Evolutionary conservation across 2,329 filamentous ascomycete species (phyloP).

Genomic region (Endoconidiophora laricicola): DNA sequence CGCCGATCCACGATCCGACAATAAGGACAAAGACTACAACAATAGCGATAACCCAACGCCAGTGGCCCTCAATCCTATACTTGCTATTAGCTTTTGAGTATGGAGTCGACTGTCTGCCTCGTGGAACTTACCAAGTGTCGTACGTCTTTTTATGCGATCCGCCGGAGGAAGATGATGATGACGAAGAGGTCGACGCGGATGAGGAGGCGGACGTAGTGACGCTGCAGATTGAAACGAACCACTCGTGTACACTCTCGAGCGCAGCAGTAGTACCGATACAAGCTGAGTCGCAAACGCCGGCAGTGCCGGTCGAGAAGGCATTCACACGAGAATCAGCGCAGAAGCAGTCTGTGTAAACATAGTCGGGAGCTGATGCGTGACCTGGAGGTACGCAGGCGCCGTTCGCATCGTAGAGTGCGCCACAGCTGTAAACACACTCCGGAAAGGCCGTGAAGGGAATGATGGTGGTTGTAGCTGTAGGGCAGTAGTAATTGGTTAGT

Average conservation of each 20-base stretch:
- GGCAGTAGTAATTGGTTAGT: not conserved
- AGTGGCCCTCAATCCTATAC: conserved; percentile 50
- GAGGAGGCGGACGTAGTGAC: conserved; percentile 18
- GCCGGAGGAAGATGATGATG: not conserved
- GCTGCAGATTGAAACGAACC: conserved; percentile 53
- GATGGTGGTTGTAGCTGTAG: conserved; percentile 28
- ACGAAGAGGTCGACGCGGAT: conserved; percentile 13
- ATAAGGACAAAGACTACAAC: conserved; percentile 58
- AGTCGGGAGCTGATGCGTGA: conserved; percentile 24
- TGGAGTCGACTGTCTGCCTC: not conserved
- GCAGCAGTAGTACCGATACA: conserved; percentile 30
- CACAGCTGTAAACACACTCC: conserved; percentile 42
- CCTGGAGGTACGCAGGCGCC: conserved; percentile 48
- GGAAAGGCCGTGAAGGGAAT: conserved; percentile 43
- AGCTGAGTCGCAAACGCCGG: conserved; percentile 43
- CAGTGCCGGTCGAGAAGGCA: conserved; percentile 37
- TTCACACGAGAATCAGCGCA: conserved; percentile 47
- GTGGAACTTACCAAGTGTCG: conserved; percentile 7
- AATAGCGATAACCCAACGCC: conserved; percentile 69
- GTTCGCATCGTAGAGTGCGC: conserved; percentile 51
- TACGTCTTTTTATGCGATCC: conserved; percentile 3
- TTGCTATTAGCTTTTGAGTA: not conserved
- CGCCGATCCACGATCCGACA: conserved; percentile 45
- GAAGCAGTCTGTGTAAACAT: conserved; percentile 54
- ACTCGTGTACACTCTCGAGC: conserved; percentile 42